Conservation (phyloP, 345 rosid species). For the Toxicodendron radicans region DNA sequence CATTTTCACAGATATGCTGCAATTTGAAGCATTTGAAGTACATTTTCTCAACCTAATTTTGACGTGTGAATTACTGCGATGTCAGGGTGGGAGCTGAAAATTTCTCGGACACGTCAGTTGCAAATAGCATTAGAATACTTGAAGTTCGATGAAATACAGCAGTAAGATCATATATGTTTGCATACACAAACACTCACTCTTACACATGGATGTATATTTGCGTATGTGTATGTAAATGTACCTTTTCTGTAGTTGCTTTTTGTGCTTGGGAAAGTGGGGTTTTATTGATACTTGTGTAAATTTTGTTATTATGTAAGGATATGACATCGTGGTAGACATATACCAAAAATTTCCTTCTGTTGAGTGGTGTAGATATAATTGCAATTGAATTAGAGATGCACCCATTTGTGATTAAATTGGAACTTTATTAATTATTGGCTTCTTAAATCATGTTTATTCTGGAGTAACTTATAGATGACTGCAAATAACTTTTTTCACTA, state of each 20-base stretch:
- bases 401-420: not conserved
- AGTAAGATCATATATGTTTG: constrained; percentile 46
- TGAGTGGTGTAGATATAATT: not conserved
- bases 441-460: not conserved
- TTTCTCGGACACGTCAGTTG: constrained; percentile 75
- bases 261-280: not conserved
- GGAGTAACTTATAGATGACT: not conserved
- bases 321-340: not conserved
- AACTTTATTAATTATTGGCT: not conserved
- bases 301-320: not conserved
- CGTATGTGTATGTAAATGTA: not conserved
- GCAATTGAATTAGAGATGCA: constrained; percentile 1
- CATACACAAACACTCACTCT: not conserved
- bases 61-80: constrained; percentile 30
- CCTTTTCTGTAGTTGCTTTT: not conserved
- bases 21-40: not conserved
- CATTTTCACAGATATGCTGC: not conserved
- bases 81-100: constrained; percentile 86
- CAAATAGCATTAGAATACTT: constrained; percentile 82
- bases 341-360: not conserved
- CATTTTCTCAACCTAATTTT: constrained; percentile 1
- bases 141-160: constrained; percentile 80
- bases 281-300: not conserved
- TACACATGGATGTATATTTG: not conserved
- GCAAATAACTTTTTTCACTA: not conserved